A percentile compares a stretch with the other conserved stretches of the same genome.
These are phyloP conservation scores for Schizonepeta tenuifolia DNA, from an alignment of 257 asterid genomes.

Conservation along the genomic window DNA sequence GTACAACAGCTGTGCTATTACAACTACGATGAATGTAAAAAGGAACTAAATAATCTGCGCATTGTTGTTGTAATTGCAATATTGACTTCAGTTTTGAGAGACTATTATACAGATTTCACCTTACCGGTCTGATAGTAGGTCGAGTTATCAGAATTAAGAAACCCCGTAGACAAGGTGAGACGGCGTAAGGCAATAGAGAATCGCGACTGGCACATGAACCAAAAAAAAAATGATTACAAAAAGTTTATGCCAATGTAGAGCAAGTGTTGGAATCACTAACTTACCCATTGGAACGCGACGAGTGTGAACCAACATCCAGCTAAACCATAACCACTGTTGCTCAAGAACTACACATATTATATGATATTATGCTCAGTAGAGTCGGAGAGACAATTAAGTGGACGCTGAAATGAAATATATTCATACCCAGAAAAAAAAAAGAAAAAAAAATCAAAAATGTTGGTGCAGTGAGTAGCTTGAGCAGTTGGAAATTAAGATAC, in stretches of 20 bases:
- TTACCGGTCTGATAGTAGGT: constrained; percentile 44
- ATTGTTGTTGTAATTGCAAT: constrained; percentile 6
- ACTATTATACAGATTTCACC: constrained; percentile 49
- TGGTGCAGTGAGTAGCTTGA: neutral
- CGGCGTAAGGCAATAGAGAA: constrained; percentile 73
- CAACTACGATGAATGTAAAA: neutral
- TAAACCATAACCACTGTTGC: constrained; percentile 75
- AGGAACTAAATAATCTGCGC: neutral
- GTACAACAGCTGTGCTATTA: neutral
- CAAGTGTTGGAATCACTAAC: constrained; percentile 17
- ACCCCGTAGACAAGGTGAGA: constrained; percentile 58
- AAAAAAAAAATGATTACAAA: constrained; percentile 3
- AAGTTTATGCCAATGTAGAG: neutral
- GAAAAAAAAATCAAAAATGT: neutral
- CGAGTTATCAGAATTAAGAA: constrained; percentile 60
- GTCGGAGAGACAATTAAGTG: neutral
- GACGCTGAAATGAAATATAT: neutral
- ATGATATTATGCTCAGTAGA: constrained; percentile 13
- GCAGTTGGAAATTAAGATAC: constrained; percentile 24
- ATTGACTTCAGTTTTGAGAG: neutral
- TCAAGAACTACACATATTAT: constrained; percentile 52
- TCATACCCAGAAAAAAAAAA: neutral
- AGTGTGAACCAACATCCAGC: constrained; percentile 86
- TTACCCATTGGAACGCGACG: constrained; percentile 95
- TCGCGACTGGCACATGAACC: constrained; percentile 60